Evolutionary conservation across 345 rosid species (phyloP).

Genomic region (Noccaea bulbosa): DNA sequence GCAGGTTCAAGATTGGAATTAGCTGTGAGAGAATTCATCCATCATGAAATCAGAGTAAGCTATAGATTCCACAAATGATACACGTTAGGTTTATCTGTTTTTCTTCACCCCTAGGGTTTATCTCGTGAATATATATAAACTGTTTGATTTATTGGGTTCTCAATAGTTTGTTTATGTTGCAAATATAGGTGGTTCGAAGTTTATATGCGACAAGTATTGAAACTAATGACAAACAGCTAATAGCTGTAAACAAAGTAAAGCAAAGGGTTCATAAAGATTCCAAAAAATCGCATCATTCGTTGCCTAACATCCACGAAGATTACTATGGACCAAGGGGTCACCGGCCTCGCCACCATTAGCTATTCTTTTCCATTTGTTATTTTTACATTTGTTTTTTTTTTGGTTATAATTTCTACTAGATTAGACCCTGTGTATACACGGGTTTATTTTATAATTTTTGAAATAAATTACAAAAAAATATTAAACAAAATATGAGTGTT

Average conservation of each 20-base stretch:
- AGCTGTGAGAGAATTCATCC: background rate
- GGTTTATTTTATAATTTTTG: too few species aligned
- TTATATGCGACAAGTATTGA: conserved; percentile 1
- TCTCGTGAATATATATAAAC: background rate
- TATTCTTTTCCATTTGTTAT: background rate
- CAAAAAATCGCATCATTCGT: conserved; percentile 39
- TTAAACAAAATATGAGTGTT: too few species aligned
- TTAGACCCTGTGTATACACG: too few species aligned
- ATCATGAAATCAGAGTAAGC: conserved; percentile 23
- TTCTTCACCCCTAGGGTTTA: background rate
- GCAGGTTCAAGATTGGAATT: conserved; percentile 23
- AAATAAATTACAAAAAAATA: too few species aligned
- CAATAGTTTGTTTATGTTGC: background rate
- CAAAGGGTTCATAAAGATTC: conserved; percentile 30
- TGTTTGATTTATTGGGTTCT: conserved; percentile 1
- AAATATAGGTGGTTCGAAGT: conserved; percentile 15
- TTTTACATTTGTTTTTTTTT: background rate
- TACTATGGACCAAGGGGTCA: conserved; percentile 65
- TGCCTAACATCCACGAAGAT: conserved; percentile 69
- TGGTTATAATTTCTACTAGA: background rate
- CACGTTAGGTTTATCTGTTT: background rate
- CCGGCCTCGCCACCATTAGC: conserved; percentile 56
- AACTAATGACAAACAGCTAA: background rate
- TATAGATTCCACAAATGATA: background rate
- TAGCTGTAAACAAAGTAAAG: conserved; percentile 27